Conservation (phyloP, 2,329 filamentous ascomycete genomes). For the Talaromyces marneffei region DNA sequence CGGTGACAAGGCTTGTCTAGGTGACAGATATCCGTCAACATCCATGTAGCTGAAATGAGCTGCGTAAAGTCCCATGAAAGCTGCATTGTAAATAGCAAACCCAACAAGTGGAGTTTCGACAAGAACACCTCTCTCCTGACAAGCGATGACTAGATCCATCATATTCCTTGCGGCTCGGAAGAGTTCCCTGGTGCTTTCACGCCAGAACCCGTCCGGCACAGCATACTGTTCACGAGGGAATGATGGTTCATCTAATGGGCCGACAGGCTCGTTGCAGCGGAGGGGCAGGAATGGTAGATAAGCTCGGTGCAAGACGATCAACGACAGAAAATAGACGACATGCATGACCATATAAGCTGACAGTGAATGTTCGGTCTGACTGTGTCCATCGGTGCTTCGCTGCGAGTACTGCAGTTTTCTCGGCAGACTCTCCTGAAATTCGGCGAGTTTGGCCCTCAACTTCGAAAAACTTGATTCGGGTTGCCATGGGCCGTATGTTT, state of each 20-base stretch:
- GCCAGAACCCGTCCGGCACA: slow-evolving; percentile 48
- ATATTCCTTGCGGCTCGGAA: slow-evolving; percentile 50
- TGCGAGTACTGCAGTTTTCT: slow-evolving; percentile 47
- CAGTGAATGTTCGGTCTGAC: slow-evolving; percentile 44
- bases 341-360: slow-evolving; percentile 53
- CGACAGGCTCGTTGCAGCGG: slow-evolving; percentile 44
- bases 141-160: slow-evolving; percentile 48
- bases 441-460: slow-evolving; percentile 42
- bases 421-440: slow-evolving; percentile 48
- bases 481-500: slow-evolving; percentile 50
- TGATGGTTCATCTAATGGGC: slow-evolving; percentile 48
- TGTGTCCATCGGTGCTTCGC: slow-evolving; percentile 50
- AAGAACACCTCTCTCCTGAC: slow-evolving; percentile 46
- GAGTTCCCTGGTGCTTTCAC: slow-evolving; percentile 44
- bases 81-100: slow-evolving; percentile 51
- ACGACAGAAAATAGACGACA: slow-evolving; percentile 48
- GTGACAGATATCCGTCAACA: slow-evolving; percentile 43
- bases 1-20: slow-evolving; percentile 21
- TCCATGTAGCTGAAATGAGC: slow-evolving; percentile 54
- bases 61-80: slow-evolving; percentile 48
- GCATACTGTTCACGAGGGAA: slow-evolving; percentile 41
- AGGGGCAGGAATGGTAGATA: slow-evolving; percentile 52
- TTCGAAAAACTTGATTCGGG: slow-evolving; percentile 44
- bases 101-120: slow-evolving; percentile 52
- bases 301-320: slow-evolving; percentile 51